Evolutionary conservation across 2,329 filamentous ascomycete species (phyloP), one percentile per base, ranked within the genome.

Genomic region (Thelonectria blattea): DNA sequence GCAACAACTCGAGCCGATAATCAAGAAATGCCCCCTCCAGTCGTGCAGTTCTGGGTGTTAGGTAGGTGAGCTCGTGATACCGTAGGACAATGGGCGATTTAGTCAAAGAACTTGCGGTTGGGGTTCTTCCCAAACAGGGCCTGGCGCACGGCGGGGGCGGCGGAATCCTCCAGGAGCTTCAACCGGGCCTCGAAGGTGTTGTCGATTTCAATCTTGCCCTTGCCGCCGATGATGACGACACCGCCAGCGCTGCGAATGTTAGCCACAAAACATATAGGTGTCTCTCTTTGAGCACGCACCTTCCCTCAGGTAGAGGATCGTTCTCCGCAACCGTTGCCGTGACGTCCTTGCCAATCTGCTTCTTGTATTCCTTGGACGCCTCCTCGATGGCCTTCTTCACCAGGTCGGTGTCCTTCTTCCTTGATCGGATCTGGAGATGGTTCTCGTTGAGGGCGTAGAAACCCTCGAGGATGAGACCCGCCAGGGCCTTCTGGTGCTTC

Each of bases 181-280:
- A 99, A 83, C 68, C 95, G 89, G 75, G 96, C 91, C 76, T 98
- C 95, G 69, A 98, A 91, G 56, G 95, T 98, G 83, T 99, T 98
- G 86, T 97, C 93, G 78, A 99, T 94, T 72, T 97, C 93, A 75
- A 99, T 98, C 85, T 94, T 97, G 75, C 95, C 95, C 66, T 84
- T 84, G 68, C 91, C 89, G 66, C 93, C 92, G 56, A 96, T 79
- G 66, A 99, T 88, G 60, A 86, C 76, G 59, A 96, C 84, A 71
- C 95, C 95, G 62, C 95, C 95, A 61, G 93, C 85, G 72, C 95
- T 98, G 68, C 63, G 52, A 37, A 22, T 27, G 70, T 75, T 63
- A 76, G 71, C 39, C n/a, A 22, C 24, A 22, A n/a, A 12, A n/a
- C 47, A 15, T 5, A 24, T 14, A 12, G 8, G 10, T 34, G 10